Evolutionary conservation across 2,329 filamentous ascomycete genomes (phyloP), one percentile per base, ranked within the genome.

Genomic region (Botrytis galanthina): DNA sequence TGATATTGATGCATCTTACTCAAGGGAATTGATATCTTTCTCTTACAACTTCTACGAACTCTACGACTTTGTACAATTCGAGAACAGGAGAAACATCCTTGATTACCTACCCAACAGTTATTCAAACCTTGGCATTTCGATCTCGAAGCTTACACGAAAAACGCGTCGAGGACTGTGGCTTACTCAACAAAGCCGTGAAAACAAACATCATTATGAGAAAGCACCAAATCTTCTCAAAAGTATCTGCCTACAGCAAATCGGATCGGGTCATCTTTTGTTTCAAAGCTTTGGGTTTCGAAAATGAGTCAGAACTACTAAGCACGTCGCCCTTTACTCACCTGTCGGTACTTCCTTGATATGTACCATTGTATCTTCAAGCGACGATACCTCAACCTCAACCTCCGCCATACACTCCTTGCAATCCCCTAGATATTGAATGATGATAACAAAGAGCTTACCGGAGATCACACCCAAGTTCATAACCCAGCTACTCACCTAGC

Each of bases 361-460:
- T 57, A 29, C 51, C 18, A 29, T 18, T 29, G 32, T 54, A 35
- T 29, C 29, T 46, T 32, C 42, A 51, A 46, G n/a, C 32, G 44
- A 51, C 44, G 9, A 42, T 26, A 37, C 6, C 16, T 4, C 32
- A 67, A 48, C 44, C 29, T 64, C 66, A 37, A 29, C 42, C 29
- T 48, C 48, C 16, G 26, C 16, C 18, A 57, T 20, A 60, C 18
- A 29, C 22, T 37, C 61, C 29, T 10, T 12, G 5, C 26, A 54
- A 8, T n/a, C 8, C 7, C 42, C 26, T 16, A 29, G 18, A 62
- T 39, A n/a, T 71, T 76, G 72, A 73, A 60, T 76, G 75, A 76
- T 76, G 75, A 76, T 76, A 74, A 60, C 73, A 73, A 76, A 76
- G 75, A 76, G 75, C 75, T 75, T 72, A 64, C 75, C 72, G 70